These are phyloP conservation scores for Penicillium canescens DNA, from an alignment of 495 filamentous ascomycete genomes.

Conservation along the genomic window DNA sequence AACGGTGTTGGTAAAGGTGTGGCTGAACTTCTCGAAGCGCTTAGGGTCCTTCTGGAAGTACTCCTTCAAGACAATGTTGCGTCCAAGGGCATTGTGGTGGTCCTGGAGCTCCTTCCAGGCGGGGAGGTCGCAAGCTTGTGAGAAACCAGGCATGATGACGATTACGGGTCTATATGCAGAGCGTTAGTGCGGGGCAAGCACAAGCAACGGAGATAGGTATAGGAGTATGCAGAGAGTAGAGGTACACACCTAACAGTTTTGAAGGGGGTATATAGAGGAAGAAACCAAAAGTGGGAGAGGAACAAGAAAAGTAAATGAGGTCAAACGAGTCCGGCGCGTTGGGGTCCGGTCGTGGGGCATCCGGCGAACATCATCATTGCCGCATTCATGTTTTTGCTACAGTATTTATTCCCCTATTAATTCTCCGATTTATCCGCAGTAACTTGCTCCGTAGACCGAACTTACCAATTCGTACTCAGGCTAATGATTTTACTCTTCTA, in stretches of 20 bases:
- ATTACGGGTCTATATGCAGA: constrained; percentile 16
- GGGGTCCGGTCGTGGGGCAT: constrained; percentile 42
- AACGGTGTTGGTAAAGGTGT: constrained; percentile 75
- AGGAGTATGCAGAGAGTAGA: neutral
- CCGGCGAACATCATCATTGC: constrained; percentile 28
- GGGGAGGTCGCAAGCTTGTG: constrained; percentile 76
- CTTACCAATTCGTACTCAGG: neutral
- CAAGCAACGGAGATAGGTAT: neutral
- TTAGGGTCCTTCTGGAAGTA: constrained; percentile 85
- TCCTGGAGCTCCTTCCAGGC: constrained; percentile 87
- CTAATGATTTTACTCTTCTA: constrained; percentile 4
- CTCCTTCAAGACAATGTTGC: constrained; percentile 88
- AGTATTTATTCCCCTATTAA: neutral
- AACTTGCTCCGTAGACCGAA: neutral
- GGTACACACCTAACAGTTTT: constrained; percentile 9
- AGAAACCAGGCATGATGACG: constrained; percentile 57
- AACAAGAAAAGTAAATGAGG: constrained; percentile 26
- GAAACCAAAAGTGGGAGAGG: constrained; percentile 14
- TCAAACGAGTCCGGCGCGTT: constrained; percentile 38
- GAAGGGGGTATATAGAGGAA: neutral
- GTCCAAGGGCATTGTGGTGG: constrained; percentile 80
- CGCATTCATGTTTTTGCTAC: constrained; percentile 21
- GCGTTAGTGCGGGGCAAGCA: constrained; percentile 39
- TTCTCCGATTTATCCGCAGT: neutral
- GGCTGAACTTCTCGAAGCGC: constrained; percentile 89